phyloP scores from a whole-genome alignment of 208 protist genomes.

The Giardia muris region DNA sequence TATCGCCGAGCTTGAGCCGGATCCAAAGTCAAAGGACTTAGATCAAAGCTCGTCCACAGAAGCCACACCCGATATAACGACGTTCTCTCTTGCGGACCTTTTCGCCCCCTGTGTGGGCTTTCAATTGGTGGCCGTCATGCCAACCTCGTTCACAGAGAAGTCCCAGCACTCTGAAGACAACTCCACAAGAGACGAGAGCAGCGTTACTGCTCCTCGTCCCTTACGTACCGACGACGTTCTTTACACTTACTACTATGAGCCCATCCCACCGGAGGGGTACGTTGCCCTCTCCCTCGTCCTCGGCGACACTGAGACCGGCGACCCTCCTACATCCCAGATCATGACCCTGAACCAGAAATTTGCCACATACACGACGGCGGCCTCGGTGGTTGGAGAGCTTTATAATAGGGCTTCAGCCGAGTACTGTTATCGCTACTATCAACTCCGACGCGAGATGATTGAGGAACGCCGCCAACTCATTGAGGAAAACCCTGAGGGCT shows the following conservation, averaged over 20 bases:
- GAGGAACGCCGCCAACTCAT: not conserved
- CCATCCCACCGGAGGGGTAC: not conserved
- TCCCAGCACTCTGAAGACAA: not conserved
- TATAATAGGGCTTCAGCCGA: not conserved
- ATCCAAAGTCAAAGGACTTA: too few relatives aligned
- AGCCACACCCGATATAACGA: too few relatives aligned
- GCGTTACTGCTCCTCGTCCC: not conserved
- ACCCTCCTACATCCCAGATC: not conserved
- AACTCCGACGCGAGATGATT: not conserved
- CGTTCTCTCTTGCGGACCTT: not conserved
- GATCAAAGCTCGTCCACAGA: too few relatives aligned
- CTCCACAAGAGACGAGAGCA: not conserved
- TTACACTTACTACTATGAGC: not conserved
- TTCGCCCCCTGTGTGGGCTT: not conserved
- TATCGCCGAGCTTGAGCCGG: too few relatives aligned
- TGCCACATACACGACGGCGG: not conserved
- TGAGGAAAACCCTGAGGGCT: not conserved
- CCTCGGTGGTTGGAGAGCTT: not conserved
- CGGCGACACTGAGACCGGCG: not conserved
- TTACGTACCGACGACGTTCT: not conserved
- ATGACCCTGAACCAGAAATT: not conserved
- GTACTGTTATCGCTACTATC: not conserved
- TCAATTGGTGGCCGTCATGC: not conserved
- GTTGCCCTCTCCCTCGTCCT: not conserved
- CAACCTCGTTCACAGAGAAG: not conserved